Base-by-base conservation (phyloP, 192 early-diverging fungal species). In the Endogone sp. region DNA sequence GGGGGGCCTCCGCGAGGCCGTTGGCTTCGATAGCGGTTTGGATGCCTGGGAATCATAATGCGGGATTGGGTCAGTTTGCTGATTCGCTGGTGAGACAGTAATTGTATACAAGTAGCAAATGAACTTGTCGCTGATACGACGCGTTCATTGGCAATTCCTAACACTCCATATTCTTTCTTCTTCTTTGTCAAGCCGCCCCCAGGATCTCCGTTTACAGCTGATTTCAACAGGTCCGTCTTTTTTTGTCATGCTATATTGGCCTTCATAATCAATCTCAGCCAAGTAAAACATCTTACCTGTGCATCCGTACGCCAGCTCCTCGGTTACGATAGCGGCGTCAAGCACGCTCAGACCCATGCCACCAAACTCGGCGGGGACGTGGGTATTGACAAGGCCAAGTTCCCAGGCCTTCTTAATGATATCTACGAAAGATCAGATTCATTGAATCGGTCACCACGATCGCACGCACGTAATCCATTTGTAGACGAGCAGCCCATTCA, bases 11-110 rank as follows among this genome's bases (percentile, higher is more conserved):
- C 30, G 94, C 96, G 21, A 98, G 82, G 2, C 89, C 88, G 80
- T 98, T 98, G n/a, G 96, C 96, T 74, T 98, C 96, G 62, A 95
- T 94, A 29, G 96, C 96, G 8, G 96, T 98, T 78, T 95, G 94
- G 70, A 98, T 96, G 56, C 95, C 95, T 61, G 25, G 21, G 8
- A 20, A 29, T 6, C 9, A 10, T 32, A 28, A 66, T n/a, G n/a
- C n/a, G n/a, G n/a, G n/a, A n/a, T n/a, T n/a, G n/a, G n/a, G n/a
- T n/a, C n/a, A n/a, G n/a, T n/a, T n/a, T n/a, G n/a, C n/a, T n/a
- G n/a, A n/a, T n/a, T n/a, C n/a, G n/a, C n/a, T n/a, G n/a, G n/a
- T n/a, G n/a, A n/a, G n/a, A n/a, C n/a, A n/a, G n/a, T n/a, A n/a
- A n/a, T n/a, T n/a, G n/a, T n/a, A 56, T 56, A 20, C 16, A 57